Base-by-base conservation (phyloP, 78 protist genomes). In the Creolimax fragrantissima region DNA sequence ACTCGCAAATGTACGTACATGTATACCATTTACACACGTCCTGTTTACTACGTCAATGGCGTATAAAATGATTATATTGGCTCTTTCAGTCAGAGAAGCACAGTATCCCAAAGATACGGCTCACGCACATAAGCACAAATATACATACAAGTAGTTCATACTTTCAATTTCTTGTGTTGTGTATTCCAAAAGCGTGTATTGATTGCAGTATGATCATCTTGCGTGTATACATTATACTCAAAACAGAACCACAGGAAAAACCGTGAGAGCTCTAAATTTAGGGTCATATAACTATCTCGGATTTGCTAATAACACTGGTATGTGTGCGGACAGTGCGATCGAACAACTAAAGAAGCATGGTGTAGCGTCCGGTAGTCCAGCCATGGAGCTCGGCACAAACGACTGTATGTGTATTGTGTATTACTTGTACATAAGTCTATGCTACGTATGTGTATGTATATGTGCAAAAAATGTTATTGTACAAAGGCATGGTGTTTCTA, bases 201-300 rank as follows among this genome's bases (percentile, higher is more conserved):
- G n/a, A n/a, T n/a, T n/a, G n/a, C n/a, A n/a, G n/a, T n/a, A n/a
- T n/a, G n/a, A n/a, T n/a, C n/a, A n/a, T n/a, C n/a, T n/a, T n/a
- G n/a, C n/a, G n/a, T n/a, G n/a, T n/a, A n/a, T n/a, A n/a, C n/a
- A n/a, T n/a, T n/a, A n/a, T n/a, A n/a, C n/a, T 3, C 3, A 45
- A 35, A 17, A 58, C 74, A 58, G 74, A 24, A 58, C 74, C 74
- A 58, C 74, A 32, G 74, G 74, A 32, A 24, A 58, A 24, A 24
- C 24, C 24, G 39, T 32, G 32, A 5, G 81, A 4, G 92, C 7
- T 32, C 4, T 98, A 89, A 99, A 99, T 93, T 91, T 99, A 3
- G 97, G 97, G 35, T 96, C 98, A 36, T 99, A 99, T 94, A 99
- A 99, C 96, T 99, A 99, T 93, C 95, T 99, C 24, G 99, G 99